These are phyloP conservation scores for Dactylorhiza incarnata DNA, from an alignment of 106 monocot genomes.

Conservation along the genomic window DNA sequence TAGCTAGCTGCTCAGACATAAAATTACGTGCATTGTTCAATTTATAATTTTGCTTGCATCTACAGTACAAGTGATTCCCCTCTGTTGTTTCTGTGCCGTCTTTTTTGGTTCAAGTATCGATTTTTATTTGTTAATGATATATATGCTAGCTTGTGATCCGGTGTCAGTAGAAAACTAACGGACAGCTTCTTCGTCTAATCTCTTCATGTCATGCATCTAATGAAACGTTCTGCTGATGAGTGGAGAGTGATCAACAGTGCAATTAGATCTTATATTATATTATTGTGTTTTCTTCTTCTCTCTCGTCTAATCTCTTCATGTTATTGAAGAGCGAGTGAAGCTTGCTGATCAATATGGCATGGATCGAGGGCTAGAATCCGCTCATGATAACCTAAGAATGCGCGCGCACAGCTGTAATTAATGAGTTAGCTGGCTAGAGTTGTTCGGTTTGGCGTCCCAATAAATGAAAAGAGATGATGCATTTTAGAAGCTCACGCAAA, in stretches of 20 bases:
- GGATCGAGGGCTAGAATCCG: not conserved
- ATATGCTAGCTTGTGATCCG: too few species aligned
- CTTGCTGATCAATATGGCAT: not conserved
- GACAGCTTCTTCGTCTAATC: too few species aligned
- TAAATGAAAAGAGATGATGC: constrained; percentile 1
- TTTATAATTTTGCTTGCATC: not conserved
- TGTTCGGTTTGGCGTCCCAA: not conserved
- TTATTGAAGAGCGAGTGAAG: not conserved
- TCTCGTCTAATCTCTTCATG: too few species aligned
- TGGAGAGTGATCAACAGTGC: too few species aligned
- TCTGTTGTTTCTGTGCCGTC: not conserved
- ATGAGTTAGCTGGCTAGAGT: too few species aligned
- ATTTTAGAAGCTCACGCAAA: constrained; percentile 8
- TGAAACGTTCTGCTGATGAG: too few species aligned
- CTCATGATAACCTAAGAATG: not conserved
- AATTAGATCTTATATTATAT: too few species aligned
- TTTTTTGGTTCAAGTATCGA: not conserved
- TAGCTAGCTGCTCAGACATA: not conserved
- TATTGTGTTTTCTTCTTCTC: too few species aligned
- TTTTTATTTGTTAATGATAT: too few species aligned
- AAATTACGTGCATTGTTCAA: constrained; percentile 5
- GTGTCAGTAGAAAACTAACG: too few species aligned
- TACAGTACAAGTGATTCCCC: not conserved
- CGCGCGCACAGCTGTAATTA: too few species aligned
- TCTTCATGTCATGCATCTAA: too few species aligned